These are phyloP conservation scores for Rostrohypoxylon terebratum DNA, from an alignment of 495 filamentous ascomycete species.

Conservation along the genomic window DNA sequence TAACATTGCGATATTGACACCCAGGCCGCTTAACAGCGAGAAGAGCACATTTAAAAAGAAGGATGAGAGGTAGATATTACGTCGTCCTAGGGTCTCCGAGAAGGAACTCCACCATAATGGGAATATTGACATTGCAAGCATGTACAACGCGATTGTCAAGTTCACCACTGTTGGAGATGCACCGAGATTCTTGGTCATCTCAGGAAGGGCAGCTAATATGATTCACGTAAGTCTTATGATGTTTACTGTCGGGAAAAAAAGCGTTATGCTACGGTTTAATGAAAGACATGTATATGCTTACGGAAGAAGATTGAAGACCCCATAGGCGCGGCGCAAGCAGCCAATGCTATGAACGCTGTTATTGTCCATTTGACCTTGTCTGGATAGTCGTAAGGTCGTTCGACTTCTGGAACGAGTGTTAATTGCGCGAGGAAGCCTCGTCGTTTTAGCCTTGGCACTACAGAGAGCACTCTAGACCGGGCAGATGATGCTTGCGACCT, in stretches of 20 bases:
- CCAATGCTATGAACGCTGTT: constrained; percentile 80
- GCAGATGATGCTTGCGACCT: constrained; percentile 54
- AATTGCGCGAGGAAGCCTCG: constrained; percentile 80
- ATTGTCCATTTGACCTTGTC: constrained; percentile 85
- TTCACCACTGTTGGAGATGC: constrained; percentile 80
- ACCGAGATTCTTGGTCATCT: constrained; percentile 74
- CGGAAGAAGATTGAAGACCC: constrained; percentile 88
- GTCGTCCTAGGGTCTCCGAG: constrained; percentile 82
- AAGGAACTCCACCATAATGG: constrained; percentile 96
- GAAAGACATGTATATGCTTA: constrained; percentile 57
- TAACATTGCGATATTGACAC: constrained; percentile 83
- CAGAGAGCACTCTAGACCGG: constrained; percentile 54
- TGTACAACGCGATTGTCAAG: constrained; percentile 85
- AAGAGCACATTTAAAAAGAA: constrained; percentile 86
- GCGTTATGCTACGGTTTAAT: constrained; percentile 18
- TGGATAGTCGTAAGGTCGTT: constrained; percentile 77
- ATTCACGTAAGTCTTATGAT: constrained; percentile 28
- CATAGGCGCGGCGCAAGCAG: constrained; percentile 81
- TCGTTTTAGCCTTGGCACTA: constrained; percentile 74
- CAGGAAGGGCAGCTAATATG: constrained; percentile 73
- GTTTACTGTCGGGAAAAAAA: background rate
- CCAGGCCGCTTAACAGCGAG: constrained; percentile 77
- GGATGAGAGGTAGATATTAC: constrained; percentile 86
- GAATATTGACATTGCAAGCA: constrained; percentile 90
- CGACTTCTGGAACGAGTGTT: constrained; percentile 84